Evolutionary conservation across 805 yeast genomes (phyloP).

Genomic region (Cyberlindnera xylosilytica): DNA sequence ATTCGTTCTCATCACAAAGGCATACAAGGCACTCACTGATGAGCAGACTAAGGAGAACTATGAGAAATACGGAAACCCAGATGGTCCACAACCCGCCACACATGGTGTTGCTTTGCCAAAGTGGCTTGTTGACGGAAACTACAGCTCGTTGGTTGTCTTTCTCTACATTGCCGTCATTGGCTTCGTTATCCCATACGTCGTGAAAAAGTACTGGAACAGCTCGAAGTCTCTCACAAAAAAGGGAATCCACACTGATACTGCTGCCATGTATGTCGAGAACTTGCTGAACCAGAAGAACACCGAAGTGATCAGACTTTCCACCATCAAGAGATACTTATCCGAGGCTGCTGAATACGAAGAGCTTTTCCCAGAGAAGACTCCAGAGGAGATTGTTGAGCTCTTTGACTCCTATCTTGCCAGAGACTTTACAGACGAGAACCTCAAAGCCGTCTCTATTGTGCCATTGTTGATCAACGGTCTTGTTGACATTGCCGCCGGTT

Average conservation of each 20-base stretch:
- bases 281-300: slow-evolving; percentile 75
- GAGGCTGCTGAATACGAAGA: slow-evolving; percentile 62
- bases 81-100: slow-evolving; percentile 86
- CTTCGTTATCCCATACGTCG: slow-evolving; percentile 71
- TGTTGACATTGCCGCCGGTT: slow-evolving; percentile 76
- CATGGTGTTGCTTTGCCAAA: slow-evolving; percentile 96
- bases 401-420: slow-evolving; percentile 61
- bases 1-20: slow-evolving; percentile 81
- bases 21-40: slow-evolving; percentile 93
- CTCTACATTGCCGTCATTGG: slow-evolving; percentile 73
- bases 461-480: slow-evolving; percentile 68
- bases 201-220: slow-evolving; percentile 87
- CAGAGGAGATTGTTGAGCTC: slow-evolving; percentile 47
- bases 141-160: slow-evolving; percentile 61
- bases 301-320: slow-evolving; percentile 51
- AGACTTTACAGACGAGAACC: slow-evolving; percentile 33
- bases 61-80: slow-evolving; percentile 92
- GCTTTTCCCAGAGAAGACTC: slow-evolving; percentile 35
- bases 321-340: slow-evolving; percentile 57
- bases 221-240: slow-evolving; percentile 76
- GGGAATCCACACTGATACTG: slow-evolving; percentile 83
- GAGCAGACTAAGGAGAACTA: slow-evolving; percentile 79
- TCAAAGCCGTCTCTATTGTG: slow-evolving; percentile 57
- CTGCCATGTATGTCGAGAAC: slow-evolving; percentile 67
- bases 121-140: slow-evolving; percentile 80